phyloP scores from a whole-genome alignment of 1,284 basidiomycete species.

The Moniliella sp. region DNA sequence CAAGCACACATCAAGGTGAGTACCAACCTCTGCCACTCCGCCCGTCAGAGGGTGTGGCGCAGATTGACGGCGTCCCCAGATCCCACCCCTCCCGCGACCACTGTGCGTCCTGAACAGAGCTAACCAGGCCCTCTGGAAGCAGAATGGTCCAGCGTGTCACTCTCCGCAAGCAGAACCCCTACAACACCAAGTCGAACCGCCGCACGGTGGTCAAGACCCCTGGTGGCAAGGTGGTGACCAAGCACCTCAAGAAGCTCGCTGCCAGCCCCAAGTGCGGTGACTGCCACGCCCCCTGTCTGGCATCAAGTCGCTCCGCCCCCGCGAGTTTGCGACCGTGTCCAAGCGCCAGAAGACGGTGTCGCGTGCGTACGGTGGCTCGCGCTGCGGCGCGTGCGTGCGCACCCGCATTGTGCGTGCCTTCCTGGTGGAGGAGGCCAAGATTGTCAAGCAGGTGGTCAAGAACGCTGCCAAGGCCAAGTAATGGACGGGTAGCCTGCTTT shows the following conservation, averaged over 20 bases:
- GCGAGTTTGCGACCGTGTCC: conserved; percentile 23
- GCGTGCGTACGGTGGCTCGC: conserved; percentile 30
- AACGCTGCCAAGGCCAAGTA: conserved; percentile 38
- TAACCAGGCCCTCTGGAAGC: no score
- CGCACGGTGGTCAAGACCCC: conserved; percentile 91
- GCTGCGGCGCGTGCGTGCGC: conserved; percentile 29
- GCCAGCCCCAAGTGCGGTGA: conserved; percentile 64
- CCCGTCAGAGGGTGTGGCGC: no score
- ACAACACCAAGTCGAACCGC: conserved; percentile 95
- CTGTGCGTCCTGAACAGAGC: no score
- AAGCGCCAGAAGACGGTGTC: conserved; percentile 31
- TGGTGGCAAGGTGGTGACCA: conserved; percentile 72
- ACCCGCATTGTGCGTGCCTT: conserved; percentile 79
- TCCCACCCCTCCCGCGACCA: no score
- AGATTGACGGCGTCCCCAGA: no score
- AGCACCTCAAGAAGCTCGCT: conserved; percentile 65
- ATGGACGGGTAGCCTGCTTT: conserved; percentile 2
- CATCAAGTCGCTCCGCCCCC: conserved; percentile 28
- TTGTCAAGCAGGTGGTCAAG: conserved; percentile 98
- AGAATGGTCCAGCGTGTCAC: conserved; percentile 97
- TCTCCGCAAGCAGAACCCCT: conserved; percentile 90
- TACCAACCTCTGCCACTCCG: no score
- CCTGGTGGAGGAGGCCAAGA: conserved; percentile 97
- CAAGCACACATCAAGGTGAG: no score
- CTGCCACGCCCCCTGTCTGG: conserved; percentile 26